phyloP scores from a whole-genome alignment of 768 basidiomycete genomes.

The Gelatoporia subvermispora region DNA sequence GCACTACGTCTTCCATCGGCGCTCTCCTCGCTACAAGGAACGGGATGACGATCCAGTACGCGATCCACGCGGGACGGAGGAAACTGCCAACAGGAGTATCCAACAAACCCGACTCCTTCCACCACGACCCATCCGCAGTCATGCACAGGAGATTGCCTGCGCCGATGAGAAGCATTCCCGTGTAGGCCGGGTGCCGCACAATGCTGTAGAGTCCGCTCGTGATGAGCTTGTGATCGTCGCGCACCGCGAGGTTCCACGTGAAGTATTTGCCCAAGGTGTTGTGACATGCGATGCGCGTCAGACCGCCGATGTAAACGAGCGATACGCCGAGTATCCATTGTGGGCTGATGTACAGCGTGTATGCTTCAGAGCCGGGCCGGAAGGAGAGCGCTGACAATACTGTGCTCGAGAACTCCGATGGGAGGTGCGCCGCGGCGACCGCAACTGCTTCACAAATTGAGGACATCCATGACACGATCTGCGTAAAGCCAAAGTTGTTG shows the following conservation, averaged over 20 bases:
- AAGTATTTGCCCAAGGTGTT: slow-evolving; percentile 9
- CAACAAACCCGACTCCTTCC: background rate
- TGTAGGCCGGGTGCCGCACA: slow-evolving; percentile 15
- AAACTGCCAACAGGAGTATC: background rate
- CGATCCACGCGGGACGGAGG: background rate
- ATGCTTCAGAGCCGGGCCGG: too few species aligned
- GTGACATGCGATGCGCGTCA: slow-evolving; percentile 1
- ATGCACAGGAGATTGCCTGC: background rate
- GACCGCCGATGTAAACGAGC: slow-evolving; percentile 1
- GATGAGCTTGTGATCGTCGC: slow-evolving; percentile 8
- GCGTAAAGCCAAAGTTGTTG: too few species aligned
- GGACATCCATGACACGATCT: too few species aligned
- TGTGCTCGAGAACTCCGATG: too few species aligned
- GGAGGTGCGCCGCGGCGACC: too few species aligned
- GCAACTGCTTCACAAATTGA: too few species aligned
- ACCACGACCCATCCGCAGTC: background rate
- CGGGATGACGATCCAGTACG: background rate
- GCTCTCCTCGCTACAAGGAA: background rate
- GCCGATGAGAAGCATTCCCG: background rate
- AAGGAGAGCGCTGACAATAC: too few species aligned
- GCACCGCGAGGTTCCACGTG: slow-evolving; percentile 11
- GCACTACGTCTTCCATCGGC: slow-evolving; percentile 2
- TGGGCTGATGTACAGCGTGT: background rate
- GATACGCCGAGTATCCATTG: background rate
- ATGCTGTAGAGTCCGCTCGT: slow-evolving; percentile 7